Evolutionary conservation across 305 asterid species (phyloP).

Genomic region (Fraxinus latifolia): DNA sequence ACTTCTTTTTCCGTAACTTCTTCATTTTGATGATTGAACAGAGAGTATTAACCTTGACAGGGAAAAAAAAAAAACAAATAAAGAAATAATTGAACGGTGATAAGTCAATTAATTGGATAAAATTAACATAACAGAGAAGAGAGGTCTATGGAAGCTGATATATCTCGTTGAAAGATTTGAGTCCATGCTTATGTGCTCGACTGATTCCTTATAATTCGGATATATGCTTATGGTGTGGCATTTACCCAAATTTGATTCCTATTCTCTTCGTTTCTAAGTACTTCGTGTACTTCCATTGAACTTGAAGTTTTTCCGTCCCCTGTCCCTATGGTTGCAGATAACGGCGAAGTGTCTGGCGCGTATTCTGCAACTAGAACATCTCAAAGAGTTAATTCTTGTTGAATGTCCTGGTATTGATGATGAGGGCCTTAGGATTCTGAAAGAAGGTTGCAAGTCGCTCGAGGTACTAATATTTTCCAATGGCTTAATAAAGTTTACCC

Average conservation of each 20-base stretch:
- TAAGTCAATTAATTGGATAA: background rate
- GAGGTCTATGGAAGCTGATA: background rate
- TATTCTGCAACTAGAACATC: slow-evolving; percentile 30
- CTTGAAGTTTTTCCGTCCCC: background rate
- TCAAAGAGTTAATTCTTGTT: slow-evolving; percentile 32
- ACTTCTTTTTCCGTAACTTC: background rate
- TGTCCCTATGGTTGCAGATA: slow-evolving; percentile 23
- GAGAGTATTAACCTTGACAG: background rate
- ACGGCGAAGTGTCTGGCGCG: slow-evolving; percentile 28
- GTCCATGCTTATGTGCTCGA: background rate
- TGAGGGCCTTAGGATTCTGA: slow-evolving; percentile 25
- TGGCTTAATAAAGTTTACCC: background rate
- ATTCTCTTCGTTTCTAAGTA: background rate
- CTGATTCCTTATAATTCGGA: background rate
- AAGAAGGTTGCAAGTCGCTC: slow-evolving; percentile 21
- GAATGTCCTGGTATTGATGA: slow-evolving; percentile 36
- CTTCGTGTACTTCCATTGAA: background rate
- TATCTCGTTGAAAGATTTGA: background rate
- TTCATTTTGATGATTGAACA: background rate
- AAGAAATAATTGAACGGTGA: background rate
- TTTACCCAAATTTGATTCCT: background rate
- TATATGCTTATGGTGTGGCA: background rate
- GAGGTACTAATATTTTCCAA: slow-evolving; percentile 21
- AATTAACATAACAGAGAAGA: background rate
- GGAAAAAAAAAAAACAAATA: background rate